A percentile compares a stretch with the other conserved stretches of the same genome.
Conservation (phyloP, 1,139 yeast genomes). For the Waltiozyma sp. region DNA sequence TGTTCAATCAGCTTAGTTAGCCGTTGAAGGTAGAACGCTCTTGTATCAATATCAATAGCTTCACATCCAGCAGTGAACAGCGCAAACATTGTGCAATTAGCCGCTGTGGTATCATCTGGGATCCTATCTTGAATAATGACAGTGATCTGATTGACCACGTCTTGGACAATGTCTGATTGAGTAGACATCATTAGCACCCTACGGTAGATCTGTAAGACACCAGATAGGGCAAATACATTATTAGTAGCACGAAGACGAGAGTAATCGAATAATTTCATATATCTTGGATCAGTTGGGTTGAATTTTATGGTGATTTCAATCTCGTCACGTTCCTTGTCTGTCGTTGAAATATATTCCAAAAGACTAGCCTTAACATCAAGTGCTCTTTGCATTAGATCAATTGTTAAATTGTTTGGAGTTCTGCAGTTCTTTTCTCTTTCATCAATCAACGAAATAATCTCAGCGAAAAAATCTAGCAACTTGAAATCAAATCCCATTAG, state of each 20-base stretch:
- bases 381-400: slow-evolving; percentile 29
- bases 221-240: slow-evolving; percentile 42
- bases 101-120: slow-evolving; percentile 38
- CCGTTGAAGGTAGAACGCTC: slow-evolving; percentile 29
- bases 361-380: slow-evolving; percentile 33
- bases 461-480: slow-evolving; percentile 39
- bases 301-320: slow-evolving; percentile 9
- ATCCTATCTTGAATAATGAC: slow-evolving; percentile 27
- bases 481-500: slow-evolving; percentile 48
- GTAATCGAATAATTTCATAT: slow-evolving; percentile 19
- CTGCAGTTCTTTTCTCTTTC: slow-evolving; percentile 7
- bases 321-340: slow-evolving; percentile 25
- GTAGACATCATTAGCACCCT: slow-evolving; percentile 40
- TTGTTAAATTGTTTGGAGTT: slow-evolving; percentile 18
- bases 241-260: slow-evolving; percentile 41
- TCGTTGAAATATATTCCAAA: slow-evolving; percentile 17
- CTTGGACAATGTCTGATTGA: slow-evolving; percentile 28
- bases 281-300: slow-evolving; percentile 4
- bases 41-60: slow-evolving; percentile 25
- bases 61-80: slow-evolving; percentile 54
- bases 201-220: slow-evolving; percentile 45
- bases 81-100: slow-evolving; percentile 44
- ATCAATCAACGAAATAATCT: slow-evolving; percentile 32
- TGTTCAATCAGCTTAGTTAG: slow-evolving; percentile 27
- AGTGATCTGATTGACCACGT: slow-evolving; percentile 34